Percentiles rank a stretch among this genome's conserved stretches.
These are phyloP conservation scores for Rhytidhysteron rufulum DNA, from an alignment of 2,329 filamentous ascomycete genomes.

Conservation along the genomic window DNA sequence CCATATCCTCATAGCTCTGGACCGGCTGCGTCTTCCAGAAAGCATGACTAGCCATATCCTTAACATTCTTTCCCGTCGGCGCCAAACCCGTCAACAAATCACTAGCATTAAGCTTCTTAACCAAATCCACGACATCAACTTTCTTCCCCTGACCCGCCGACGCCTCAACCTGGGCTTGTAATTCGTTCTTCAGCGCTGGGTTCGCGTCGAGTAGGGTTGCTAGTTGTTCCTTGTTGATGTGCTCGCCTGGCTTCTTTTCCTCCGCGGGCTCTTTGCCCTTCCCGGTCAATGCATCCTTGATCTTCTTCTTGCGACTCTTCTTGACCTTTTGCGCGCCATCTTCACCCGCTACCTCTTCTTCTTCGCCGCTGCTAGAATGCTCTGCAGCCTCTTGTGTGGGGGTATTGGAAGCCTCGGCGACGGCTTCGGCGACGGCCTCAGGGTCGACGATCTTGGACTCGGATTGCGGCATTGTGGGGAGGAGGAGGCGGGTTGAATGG, in stretches of 20 bases:
- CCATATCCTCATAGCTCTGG: conserved; percentile 65
- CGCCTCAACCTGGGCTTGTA: conserved; percentile 14
- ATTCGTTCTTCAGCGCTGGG: conserved; percentile 35
- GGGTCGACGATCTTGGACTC: conserved; percentile 61
- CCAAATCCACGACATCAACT: conserved; percentile 36
- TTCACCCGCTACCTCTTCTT: conserved; percentile 41
- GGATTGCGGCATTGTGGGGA: conserved; percentile 38
- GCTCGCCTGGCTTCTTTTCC: conserved; percentile 22
- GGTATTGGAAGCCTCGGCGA: conserved; percentile 30
- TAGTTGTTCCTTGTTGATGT: conserved; percentile 36
- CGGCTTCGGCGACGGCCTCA: conserved; percentile 42
- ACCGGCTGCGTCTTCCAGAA: conserved; percentile 99
- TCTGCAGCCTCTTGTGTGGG: conserved; percentile 14
- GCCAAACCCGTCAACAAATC: conserved; percentile 74
- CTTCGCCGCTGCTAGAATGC: conserved; percentile 15
- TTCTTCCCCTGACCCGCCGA: conserved; percentile 18
- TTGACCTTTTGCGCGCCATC: conserved; percentile 55
- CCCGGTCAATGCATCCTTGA: conserved; percentile 43
- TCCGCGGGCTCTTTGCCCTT: conserved; percentile 27
- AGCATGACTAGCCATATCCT: conserved; percentile 96
- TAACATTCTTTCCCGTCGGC: conserved; percentile 78
- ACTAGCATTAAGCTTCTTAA: conserved; percentile 63
- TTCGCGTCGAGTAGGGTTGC: conserved; percentile 34
- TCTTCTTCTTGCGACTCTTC: conserved; percentile 62
- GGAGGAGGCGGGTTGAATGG: neutral